phyloP scores from a whole-genome alignment of 129 eudicot genomes.

The Chrysanthemum makinoi region DNA sequence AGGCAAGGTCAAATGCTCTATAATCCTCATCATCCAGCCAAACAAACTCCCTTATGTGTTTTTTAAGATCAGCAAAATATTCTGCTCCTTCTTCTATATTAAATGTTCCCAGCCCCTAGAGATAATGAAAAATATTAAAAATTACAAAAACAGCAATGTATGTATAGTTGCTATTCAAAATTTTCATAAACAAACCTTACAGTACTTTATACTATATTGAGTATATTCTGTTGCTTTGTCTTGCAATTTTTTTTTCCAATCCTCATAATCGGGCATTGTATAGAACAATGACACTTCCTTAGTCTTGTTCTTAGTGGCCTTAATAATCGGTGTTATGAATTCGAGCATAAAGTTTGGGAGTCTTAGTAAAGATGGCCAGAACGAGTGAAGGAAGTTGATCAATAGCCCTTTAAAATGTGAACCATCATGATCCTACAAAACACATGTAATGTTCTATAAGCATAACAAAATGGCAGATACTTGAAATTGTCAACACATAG shows the following conservation, averaged over 20 bases:
- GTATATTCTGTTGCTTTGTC: conserved; percentile 42
- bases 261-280: conserved; percentile 85
- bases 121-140: background rate
- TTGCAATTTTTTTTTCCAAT: conserved; percentile 57
- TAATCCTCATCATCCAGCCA: conserved; percentile 80
- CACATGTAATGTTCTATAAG: conserved; percentile 12
- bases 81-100: conserved; percentile 69
- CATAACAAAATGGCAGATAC: background rate
- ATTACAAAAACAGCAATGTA: background rate
- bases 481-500: background rate
- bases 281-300: conserved; percentile 55
- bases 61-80: conserved; percentile 65
- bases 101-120: conserved; percentile 87
- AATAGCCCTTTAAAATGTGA: conserved; percentile 92
- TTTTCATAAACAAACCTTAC: conserved; percentile 56
- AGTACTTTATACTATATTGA: conserved; percentile 84
- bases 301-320: conserved; percentile 64
- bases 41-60: conserved; percentile 66
- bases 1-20: conserved; percentile 90
- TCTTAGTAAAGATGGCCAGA: conserved; percentile 96
- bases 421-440: conserved; percentile 93
- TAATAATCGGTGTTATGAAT: conserved; percentile 87
- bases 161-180: background rate
- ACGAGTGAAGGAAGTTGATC: conserved; percentile 85
- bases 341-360: conserved; percentile 76